Evolutionary conservation across 139 green algal genomes (phyloP).

Genomic region (Spirogloea muscicola): DNA sequence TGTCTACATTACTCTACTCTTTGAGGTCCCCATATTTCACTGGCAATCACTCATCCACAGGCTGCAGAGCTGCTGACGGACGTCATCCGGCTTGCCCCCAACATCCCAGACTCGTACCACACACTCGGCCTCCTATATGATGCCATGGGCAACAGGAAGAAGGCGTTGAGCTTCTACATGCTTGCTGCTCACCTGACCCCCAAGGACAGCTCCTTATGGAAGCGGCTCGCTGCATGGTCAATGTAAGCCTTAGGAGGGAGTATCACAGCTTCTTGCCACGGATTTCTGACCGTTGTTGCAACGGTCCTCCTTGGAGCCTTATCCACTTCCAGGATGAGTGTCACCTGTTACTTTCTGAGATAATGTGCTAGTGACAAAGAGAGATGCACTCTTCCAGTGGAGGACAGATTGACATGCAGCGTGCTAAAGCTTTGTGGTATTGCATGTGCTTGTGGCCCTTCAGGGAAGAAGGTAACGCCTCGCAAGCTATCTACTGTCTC

Average conservation of each 20-base stretch:
- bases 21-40: too few species aligned
- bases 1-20: too few species aligned
- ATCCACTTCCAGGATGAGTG: too few species aligned
- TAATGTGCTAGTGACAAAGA: too few species aligned
- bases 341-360: too few species aligned
- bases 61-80: conserved; percentile 68
- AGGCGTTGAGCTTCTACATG: conserved; percentile 86
- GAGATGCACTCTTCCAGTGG: too few species aligned
- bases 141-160: conserved; percentile 53
- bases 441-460: conserved; percentile 56
- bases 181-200: conserved; percentile 80
- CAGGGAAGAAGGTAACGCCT: conserved; percentile 66
- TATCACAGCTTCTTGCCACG: too few species aligned
- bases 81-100: conserved; percentile 69
- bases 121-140: conserved; percentile 79
- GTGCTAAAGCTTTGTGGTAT: too few species aligned
- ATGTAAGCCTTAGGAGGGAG: background rate
- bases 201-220: conserved; percentile 74
- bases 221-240: conserved; percentile 60
- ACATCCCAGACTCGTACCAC: conserved; percentile 77
- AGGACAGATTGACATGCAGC: too few species aligned
- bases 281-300: too few species aligned
- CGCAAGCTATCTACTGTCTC: conserved; percentile 83
- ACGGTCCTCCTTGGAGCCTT: too few species aligned
- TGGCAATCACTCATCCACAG: too few species aligned